phyloP scores from a whole-genome alignment of 2,329 filamentous ascomycete species.

The Sporothrix humicola region DNA sequence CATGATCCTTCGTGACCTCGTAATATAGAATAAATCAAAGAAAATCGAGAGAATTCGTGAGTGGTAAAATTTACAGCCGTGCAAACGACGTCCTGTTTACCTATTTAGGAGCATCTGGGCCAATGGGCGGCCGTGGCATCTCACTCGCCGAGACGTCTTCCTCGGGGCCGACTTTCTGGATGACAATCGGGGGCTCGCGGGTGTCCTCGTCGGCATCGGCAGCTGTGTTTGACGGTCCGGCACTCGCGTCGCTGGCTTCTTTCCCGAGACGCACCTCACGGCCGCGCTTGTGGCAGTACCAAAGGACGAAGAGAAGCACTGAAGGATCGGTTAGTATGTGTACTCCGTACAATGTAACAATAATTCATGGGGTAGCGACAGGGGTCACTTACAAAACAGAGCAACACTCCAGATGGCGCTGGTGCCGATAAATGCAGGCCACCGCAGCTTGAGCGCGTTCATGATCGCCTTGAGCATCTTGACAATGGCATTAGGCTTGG shows the following conservation, averaged over 20 bases:
- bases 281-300: conserved; percentile 98
- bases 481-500: conserved; percentile 84
- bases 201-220: neutral
- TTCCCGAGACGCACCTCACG: conserved; percentile 75
- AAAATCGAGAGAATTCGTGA: neutral
- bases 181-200: conserved; percentile 25
- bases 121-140: conserved; percentile 34
- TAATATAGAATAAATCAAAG: neutral
- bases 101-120: conserved; percentile 23
- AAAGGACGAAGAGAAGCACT: conserved; percentile 92
- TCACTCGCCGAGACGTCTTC: neutral
- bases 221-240: neutral
- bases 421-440: conserved; percentile 88
- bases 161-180: conserved; percentile 18
- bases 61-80: neutral
- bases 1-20: neutral
- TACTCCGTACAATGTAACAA: neutral
- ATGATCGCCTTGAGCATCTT: conserved; percentile 89
- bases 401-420: conserved; percentile 91
- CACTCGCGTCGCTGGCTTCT: conserved; percentile 44
- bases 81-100: neutral
- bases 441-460: conserved; percentile 82
- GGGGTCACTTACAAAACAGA: conserved; percentile 72
- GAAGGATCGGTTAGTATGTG: conserved; percentile 18
- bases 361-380: neutral